These are phyloP conservation scores for Actinomucor elegans DNA, from an alignment of 371 early-diverging fungal species.

Conservation along the genomic window DNA sequence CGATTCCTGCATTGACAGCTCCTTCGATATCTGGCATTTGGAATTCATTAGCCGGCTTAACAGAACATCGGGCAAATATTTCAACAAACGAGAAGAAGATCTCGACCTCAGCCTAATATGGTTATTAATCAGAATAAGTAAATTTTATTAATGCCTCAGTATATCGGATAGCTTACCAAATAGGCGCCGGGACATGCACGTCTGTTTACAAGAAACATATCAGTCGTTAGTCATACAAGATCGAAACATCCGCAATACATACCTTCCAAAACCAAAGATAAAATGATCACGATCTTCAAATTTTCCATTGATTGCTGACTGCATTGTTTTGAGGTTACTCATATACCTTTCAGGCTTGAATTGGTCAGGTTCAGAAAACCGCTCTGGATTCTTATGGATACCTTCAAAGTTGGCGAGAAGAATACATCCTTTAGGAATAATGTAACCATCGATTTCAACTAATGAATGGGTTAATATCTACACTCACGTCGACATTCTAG, in stretches of 20 bases:
- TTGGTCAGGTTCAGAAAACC: slow-evolving; percentile 8
- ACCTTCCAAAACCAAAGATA: slow-evolving; percentile 25
- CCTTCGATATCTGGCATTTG: background rate
- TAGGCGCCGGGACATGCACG: background rate
- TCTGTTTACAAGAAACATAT: background rate
- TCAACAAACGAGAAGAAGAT: slow-evolving; percentile 7
- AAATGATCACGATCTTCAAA: slow-evolving; percentile 15
- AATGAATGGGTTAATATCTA: background rate
- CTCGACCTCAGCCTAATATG: background rate
- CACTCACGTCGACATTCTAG: background rate
- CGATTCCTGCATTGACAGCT: background rate
- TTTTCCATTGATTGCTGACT: slow-evolving; percentile 10
- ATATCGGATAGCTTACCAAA: background rate
- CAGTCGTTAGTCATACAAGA: no score
- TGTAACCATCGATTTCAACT: slow-evolving; percentile 4
- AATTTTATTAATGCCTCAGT: background rate
- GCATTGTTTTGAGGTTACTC: slow-evolving; percentile 5
- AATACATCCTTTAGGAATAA: slow-evolving; percentile 11
- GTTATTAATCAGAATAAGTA: background rate
- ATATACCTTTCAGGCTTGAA: slow-evolving; percentile 20
- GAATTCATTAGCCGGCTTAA: background rate
- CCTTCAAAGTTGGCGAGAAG: slow-evolving; percentile 7
- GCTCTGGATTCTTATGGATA: slow-evolving; percentile 8
- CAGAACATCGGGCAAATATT: background rate
- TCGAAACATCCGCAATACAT: background rate